Conservation (phyloP, 768 basidiomycete genomes). For the Pleurotus djamor region DNA sequence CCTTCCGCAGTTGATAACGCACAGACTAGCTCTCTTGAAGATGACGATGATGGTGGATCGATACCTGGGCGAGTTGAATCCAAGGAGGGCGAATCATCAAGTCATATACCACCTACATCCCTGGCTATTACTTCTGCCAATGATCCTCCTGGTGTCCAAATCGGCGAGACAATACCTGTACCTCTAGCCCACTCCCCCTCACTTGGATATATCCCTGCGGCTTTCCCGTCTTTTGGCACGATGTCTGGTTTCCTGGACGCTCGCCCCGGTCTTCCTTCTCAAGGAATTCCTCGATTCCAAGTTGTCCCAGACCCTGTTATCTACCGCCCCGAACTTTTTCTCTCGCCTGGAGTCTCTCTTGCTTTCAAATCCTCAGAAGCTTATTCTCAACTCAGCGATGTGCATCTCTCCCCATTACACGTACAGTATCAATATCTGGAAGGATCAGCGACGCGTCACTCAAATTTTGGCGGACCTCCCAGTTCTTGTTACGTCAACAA, state of each 20-base stretch:
- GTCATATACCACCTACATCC: no score
- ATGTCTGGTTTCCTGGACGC: not conserved
- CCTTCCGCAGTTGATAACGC: no score
- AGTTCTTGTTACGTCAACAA: no score
- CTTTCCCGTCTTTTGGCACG: not conserved
- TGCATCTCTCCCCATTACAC: not conserved
- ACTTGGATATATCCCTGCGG: slow-evolving; percentile 1
- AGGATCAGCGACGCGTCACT: not conserved
- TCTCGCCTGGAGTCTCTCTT: slow-evolving; percentile 3
- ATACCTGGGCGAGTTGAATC: no score
- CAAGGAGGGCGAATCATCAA: no score
- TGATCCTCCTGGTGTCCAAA: no score
- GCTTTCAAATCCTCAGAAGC: not conserved
- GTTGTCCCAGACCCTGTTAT: not conserved
- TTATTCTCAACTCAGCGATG: not conserved
- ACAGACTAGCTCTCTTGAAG: no score
- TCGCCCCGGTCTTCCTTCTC: not conserved
- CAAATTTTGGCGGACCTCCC: no score
- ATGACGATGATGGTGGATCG: no score
- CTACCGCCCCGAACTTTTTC: not conserved
- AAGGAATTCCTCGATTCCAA: not conserved
- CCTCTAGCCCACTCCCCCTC: slow-evolving; percentile 1
- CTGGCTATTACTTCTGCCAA: no score
- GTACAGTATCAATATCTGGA: not conserved
- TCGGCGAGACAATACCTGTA: no score